These are phyloP conservation scores for Kokia cookei DNA, from an alignment of 441 rosid genomes.

Conservation along the genomic window DNA sequence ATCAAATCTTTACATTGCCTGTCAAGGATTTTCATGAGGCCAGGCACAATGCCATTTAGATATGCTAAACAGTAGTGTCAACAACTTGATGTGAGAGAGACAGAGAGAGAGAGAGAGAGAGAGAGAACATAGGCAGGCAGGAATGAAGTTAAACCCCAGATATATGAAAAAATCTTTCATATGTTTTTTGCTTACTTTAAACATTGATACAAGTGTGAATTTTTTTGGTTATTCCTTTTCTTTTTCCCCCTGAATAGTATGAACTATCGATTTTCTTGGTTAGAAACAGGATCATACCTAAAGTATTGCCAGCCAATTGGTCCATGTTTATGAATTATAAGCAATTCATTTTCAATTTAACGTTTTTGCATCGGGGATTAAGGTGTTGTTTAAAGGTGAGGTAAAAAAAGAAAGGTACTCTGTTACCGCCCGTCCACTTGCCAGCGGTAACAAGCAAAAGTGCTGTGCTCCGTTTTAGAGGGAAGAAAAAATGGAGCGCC, in stretches of 20 bases:
- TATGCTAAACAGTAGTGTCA: not conserved
- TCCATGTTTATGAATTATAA: too few species aligned
- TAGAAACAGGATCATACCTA: too few species aligned
- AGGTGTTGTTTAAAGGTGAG: too few species aligned
- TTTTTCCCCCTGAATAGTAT: not conserved
- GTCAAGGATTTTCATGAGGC: not conserved
- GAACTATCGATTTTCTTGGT: too few species aligned
- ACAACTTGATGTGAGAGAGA: not conserved
- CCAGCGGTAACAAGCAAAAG: too few species aligned
- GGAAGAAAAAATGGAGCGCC: not conserved
- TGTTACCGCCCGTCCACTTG: too few species aligned
- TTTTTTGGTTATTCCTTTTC: not conserved
- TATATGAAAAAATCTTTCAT: not conserved
- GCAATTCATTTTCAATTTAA: too few species aligned
- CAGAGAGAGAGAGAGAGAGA: not conserved
- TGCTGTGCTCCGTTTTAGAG: too few species aligned
- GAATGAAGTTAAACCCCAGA: too few species aligned
- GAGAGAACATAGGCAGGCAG: not conserved
- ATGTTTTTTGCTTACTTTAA: not conserved
- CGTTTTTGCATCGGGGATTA: too few species aligned
- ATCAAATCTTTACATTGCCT: not conserved
- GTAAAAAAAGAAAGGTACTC: too few species aligned
- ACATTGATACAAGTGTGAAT: not conserved
- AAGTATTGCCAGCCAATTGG: too few species aligned
- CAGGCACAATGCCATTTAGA: not conserved